Evolutionary conservation across 108 stramenopile species (phyloP), one percentile per base, ranked within the genome.

Genomic region (Fragilariopsis cylindrus): DNA sequence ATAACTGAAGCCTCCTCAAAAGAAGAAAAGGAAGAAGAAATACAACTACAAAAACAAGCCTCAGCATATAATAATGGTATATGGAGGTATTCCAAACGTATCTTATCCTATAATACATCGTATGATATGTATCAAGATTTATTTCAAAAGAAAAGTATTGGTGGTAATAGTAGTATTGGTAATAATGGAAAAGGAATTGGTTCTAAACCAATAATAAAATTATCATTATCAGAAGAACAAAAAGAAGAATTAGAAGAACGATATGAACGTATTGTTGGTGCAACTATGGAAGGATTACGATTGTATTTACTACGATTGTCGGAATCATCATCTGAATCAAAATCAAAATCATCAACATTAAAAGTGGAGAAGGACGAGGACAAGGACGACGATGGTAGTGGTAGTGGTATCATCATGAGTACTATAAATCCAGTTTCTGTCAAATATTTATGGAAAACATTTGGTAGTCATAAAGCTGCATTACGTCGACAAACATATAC

Each of bases 231-330:
- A 42, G 86, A 85, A 64, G 48, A 57, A 19, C 88, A 89, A 60
- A 69, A 81, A 16, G 90, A 92, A 77, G 84, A 84, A 63, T 68
- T 83, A 68, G 93, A 91, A 48, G 91, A 94, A 66, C 78, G 84
- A 39, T 92, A 85, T 74, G 91, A 90, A 73, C 86, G 91, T 2
- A 80, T 91, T 18, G 73, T 90, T 0, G 81, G 81, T 9, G 76
- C 74, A 12, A 71, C 76, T 3, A 48, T 88, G 4, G 75, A 75
- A 13, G 84, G 84, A 1, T 44, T 85, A 30, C 66, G 68, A 48
- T 5, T 82, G 15, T 76, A 71, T 47, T 50, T 88, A 3, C 73
- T 72, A 48, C 72, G 65, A 60, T 4, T 7, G 4, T 62, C 58
- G 9, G 55, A 56, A 7, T 11, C 9, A 11, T 56, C 55, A 19